phyloP scores from a whole-genome alignment of 1,284 basidiomycete species.

The Sporisorium graminicola region DNA sequence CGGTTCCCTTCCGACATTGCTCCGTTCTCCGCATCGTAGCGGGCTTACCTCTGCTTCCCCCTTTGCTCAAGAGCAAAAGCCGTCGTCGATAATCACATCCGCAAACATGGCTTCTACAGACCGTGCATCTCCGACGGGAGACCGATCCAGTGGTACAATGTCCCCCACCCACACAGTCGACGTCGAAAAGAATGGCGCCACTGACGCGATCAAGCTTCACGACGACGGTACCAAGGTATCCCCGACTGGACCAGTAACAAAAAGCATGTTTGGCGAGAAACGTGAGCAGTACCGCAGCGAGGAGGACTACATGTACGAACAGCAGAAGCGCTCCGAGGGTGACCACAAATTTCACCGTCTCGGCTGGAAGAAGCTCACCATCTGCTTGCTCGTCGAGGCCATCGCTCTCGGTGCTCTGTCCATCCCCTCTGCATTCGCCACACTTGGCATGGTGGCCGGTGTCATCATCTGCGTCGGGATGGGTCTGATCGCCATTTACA shows the following conservation, averaged over 20 bases:
- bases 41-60: neutral
- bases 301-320: constrained; percentile 56
- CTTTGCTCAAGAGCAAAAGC: neutral
- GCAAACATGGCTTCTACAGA: constrained; percentile 40
- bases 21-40: neutral
- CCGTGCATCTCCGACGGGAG: constrained; percentile 21
- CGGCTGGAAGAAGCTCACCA: constrained; percentile 58
- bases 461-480: constrained; percentile 52
- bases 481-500: constrained; percentile 61
- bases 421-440: constrained; percentile 56
- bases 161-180: constrained; percentile 39
- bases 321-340: constrained; percentile 46
- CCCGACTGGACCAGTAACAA: constrained; percentile 3
- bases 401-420: constrained; percentile 61
- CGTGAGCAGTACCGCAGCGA: constrained; percentile 53
- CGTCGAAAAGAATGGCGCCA: constrained; percentile 30
- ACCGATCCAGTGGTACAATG: constrained; percentile 30
- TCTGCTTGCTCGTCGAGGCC: constrained; percentile 64
- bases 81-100: neutral
- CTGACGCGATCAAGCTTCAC: constrained; percentile 24
- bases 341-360: constrained; percentile 59
- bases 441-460: constrained; percentile 61
- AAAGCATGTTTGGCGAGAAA: constrained; percentile 55
- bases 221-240: constrained; percentile 17
- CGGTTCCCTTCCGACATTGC: neutral